Base-by-base conservation (phyloP, 192 early-diverging fungal species). In the Backusella westeae region DNA sequence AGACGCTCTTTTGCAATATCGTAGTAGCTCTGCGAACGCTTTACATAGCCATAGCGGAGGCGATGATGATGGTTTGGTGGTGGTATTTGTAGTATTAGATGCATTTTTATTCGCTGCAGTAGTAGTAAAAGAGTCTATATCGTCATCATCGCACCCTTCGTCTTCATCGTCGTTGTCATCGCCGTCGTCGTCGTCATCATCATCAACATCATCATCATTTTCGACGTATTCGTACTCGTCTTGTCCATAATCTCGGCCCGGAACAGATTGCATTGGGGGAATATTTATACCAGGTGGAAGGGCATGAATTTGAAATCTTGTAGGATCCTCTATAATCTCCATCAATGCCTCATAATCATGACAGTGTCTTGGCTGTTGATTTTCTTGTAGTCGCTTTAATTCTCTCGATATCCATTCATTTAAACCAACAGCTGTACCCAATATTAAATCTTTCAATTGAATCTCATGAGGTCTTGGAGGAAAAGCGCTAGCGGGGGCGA, bases 341-440 rank as follows among this genome's bases (percentile, higher is more conserved):
- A 69, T 71, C 19, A 76, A 59, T 26, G 53, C 41, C 17, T 70
- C 75, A 41, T 71, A 76, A 42, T 76, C 68, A 34, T 63, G 68
- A 23, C 75, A 76, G 56, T 76, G 75, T 29, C 75, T 34, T 70
- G 75, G 75, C 9, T 63, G 68, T 26, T 63, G 23, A 71, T 76
- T 41, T 4, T 71, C 42, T 71, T 49, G 39, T 29, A 71, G 19
- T 14, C 70, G 70, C 14, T 44, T 42, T 49, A 71, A 17, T 71
- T 71, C 70, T 32, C 29, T 44, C 17, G 12, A 32, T 32, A 71
- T 71, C 70, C 70, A 71, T 71, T 71, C 70, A n/a, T 35, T 69
- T 6, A 69, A 26, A 1, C 35, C 38, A 21, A 69, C 68, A 21
- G 38, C n/a, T 21, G 36, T 69, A 41, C 56, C 56, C 56, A 63